Evolutionary conservation across 495 filamentous ascomycete genomes (phyloP), one percentile per base, ranked within the genome.

Genomic region (Podospora comata): DNA sequence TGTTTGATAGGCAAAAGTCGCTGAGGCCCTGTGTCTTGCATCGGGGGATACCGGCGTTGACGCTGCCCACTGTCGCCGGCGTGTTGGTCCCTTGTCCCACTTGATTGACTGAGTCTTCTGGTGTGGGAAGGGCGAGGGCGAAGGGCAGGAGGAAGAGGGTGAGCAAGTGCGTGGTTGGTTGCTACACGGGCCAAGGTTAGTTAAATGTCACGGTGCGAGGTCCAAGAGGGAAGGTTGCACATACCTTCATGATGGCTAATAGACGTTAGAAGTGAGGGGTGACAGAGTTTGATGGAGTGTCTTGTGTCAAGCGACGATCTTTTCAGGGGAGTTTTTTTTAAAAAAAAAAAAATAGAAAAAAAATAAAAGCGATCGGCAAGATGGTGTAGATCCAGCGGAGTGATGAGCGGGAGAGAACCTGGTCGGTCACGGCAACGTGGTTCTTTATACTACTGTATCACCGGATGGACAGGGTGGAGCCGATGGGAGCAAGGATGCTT

Each of bases 1-100:
- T 75, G 59, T 11, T 60, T 0, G 73, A 44, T 26, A 63, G 68
- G 67, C 73, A 75, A 2, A 75, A 34, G 53, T 69, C 68, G 20
- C 60, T 30, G 19, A 73, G 55, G 11, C 34, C 34, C 3, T 30
- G 9, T 44, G 67, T 56, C 59, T 66, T 67, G 71, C 73, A 75
- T 20, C 48, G 30, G 15, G 73, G 73, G 3, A 62, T 27, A 62
- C 71, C 71, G 28, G 63, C 65, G 64, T 64, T 62, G n/a, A 48
- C 62, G 2, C 60, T 63, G 16, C 3, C 27, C 32, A 20, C 23
- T n/a, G 26, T 18, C 0, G 54, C 54, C 26, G 28, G 62, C 18
- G 26, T 30, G n/a, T 65, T 62, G 28, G 27, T 30, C 28, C 30
- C 26, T 27, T 44, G 30, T 0, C 9, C 28, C 19, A n/a, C 44